phyloP scores from a whole-genome alignment of 306 rosid species.

The Glycine tomentella region DNA sequence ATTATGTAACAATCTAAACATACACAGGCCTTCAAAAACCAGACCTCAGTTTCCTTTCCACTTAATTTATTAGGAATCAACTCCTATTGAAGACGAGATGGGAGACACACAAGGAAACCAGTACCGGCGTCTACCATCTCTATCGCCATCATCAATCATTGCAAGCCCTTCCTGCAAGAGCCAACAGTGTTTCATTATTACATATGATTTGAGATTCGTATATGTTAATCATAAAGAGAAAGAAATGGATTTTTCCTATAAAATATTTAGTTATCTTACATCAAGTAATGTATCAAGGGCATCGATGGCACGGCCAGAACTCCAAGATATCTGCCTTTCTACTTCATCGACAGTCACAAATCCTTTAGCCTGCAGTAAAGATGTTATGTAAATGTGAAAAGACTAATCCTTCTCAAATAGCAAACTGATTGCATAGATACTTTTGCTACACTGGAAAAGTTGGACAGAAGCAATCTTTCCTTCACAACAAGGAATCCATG shows the following conservation, averaged over 20 bases:
- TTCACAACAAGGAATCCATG: slow-evolving; percentile 1
- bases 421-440: slow-evolving; percentile 21
- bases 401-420: background rate
- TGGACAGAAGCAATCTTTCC: background rate
- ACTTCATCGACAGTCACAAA: slow-evolving; percentile 85
- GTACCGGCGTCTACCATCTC: slow-evolving; percentile 79
- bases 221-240: slow-evolving; percentile 4
- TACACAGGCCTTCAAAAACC: slow-evolving; percentile 32
- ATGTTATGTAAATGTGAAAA: slow-evolving; percentile 34
- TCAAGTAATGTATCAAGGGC: slow-evolving; percentile 89
- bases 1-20: slow-evolving; percentile 29
- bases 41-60: slow-evolving; percentile 32
- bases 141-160: slow-evolving; percentile 97
- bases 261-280: slow-evolving; percentile 53
- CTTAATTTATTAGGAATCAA: slow-evolving; percentile 51
- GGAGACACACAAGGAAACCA: slow-evolving; percentile 97
- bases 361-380: slow-evolving; percentile 76
- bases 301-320: slow-evolving; percentile 86
- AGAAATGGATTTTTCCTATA: background rate
- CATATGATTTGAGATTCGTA: slow-evolving; percentile 32
- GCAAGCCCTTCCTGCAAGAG: slow-evolving; percentile 92
- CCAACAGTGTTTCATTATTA: slow-evolving; percentile 30
- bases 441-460: slow-evolving; percentile 2
- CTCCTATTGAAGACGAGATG: slow-evolving; percentile 62
- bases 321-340: slow-evolving; percentile 86